phyloP scores from a whole-genome alignment of 1,139 yeast species.

The Kluyveromyces sp. region DNA sequence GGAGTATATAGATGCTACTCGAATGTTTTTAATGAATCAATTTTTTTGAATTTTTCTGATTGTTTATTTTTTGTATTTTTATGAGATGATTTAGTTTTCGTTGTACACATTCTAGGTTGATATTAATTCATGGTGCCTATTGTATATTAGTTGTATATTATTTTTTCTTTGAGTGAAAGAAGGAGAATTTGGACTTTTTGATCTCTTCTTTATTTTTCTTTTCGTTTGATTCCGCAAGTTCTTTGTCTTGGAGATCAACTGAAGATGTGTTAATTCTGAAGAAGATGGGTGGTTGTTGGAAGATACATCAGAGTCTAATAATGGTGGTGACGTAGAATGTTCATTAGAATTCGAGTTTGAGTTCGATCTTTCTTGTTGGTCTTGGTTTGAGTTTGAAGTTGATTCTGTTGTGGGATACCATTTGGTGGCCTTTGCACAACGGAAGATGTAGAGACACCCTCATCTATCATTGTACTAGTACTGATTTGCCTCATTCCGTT shows the following conservation, averaged over 20 bases:
- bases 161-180: conserved; percentile 23
- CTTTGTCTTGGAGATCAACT: conserved; percentile 1
- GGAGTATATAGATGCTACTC: neutral
- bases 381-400: conserved; percentile 7
- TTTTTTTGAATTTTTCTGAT: neutral
- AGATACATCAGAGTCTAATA: conserved; percentile 1
- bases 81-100: neutral
- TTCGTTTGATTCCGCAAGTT: neutral
- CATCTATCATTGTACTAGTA: conserved; percentile 16
- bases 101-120: neutral
- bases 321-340: neutral
- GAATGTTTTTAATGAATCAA: neutral
- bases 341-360: conserved; percentile 21
- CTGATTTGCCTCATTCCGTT: conserved; percentile 18
- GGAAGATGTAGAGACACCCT: conserved; percentile 1
- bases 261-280: conserved; percentile 6
- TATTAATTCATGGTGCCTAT: conserved; percentile 5
- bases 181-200: conserved; percentile 19
- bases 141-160: neutral
- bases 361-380: conserved; percentile 13
- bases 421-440: conserved; percentile 5
- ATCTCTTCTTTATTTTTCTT: neutral
- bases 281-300: neutral
- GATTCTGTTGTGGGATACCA: conserved; percentile 1
- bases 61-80: neutral